phyloP scores from a whole-genome alignment of 805 yeast species.

The Candida suzukii region DNA sequence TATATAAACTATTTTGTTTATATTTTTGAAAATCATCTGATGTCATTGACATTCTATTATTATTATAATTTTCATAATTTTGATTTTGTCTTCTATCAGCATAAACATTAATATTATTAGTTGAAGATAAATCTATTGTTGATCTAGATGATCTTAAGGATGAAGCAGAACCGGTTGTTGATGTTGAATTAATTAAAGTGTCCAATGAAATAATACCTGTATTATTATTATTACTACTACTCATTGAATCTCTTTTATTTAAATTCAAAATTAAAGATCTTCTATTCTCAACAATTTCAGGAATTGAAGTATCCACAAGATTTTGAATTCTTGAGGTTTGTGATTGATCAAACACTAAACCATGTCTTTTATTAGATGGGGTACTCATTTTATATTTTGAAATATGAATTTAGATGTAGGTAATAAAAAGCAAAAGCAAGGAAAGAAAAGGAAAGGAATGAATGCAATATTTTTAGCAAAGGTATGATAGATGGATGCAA shows the following conservation, averaged over 20 bases:
- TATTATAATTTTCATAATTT: background rate
- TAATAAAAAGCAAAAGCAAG: too few species aligned
- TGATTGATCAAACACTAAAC: background rate
- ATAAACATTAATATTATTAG: background rate
- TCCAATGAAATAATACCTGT: conserved; percentile 12
- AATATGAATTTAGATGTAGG: background rate
- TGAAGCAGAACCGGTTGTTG: conserved; percentile 1
- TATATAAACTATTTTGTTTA: conserved; percentile 8
- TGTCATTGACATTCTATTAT: background rate
- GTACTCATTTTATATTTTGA: background rate
- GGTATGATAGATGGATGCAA: too few species aligned
- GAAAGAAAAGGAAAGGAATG: too few species aligned
- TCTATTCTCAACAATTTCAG: background rate
- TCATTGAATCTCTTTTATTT: too few species aligned
- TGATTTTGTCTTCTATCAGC: background rate
- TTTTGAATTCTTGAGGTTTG: background rate
- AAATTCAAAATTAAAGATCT: background rate
- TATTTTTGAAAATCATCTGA: background rate
- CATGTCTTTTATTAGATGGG: background rate
- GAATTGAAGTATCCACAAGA: background rate
- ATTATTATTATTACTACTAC: background rate
- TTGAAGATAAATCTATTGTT: background rate
- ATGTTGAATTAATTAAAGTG: conserved; percentile 5
- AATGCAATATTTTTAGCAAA: too few species aligned
- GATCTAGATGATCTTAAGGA: background rate